Conservation (phyloP, 768 basidiomycete species). For the Auriculariales sp. region DNA sequence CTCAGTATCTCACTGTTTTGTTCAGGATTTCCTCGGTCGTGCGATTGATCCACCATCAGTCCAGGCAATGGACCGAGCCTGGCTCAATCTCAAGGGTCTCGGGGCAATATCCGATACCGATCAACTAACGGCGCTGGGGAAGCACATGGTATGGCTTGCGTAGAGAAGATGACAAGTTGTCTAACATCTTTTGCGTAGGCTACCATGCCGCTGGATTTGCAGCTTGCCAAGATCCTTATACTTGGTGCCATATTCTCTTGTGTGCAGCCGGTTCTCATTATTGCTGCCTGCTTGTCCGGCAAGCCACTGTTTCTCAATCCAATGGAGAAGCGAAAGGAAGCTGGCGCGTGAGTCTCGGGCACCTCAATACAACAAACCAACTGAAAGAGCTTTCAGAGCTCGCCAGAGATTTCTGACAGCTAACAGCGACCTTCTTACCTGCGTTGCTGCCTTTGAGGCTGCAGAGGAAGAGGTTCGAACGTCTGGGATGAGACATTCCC, state of each 20-base stretch:
- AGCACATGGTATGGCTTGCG: conserved; percentile 43
- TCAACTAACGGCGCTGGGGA: conserved; percentile 65
- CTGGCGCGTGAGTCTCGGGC: conserved; percentile 35
- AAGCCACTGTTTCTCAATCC: conserved; percentile 79
- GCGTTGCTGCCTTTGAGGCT: conserved; percentile 59
- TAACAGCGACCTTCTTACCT: conserved; percentile 77
- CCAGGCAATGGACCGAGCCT: conserved; percentile 62
- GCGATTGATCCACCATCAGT: conserved; percentile 78
- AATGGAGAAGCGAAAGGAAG: conserved; percentile 72
- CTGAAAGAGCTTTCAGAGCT: conserved; percentile 48
- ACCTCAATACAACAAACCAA: conserved; percentile 42
- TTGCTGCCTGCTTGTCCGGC: conserved; percentile 71
- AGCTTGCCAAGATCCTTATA: conserved; percentile 81
- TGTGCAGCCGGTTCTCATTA: conserved; percentile 64
- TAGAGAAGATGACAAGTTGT: too few relatives aligned
- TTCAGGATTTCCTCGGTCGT: conserved; percentile 45
- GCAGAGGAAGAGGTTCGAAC: neutral
- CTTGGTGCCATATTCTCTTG: conserved; percentile 74
- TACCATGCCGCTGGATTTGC: conserved; percentile 74
- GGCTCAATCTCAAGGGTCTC: conserved; percentile 55
- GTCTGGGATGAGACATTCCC: conserved; percentile 16
- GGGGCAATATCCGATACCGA: conserved; percentile 58
- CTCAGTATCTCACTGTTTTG: neutral
- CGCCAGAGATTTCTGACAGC: conserved; percentile 50
- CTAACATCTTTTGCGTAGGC: conserved; percentile 31